Base-by-base conservation (phyloP, 768 basidiomycete species). In the Amanita molliuscula region DNA sequence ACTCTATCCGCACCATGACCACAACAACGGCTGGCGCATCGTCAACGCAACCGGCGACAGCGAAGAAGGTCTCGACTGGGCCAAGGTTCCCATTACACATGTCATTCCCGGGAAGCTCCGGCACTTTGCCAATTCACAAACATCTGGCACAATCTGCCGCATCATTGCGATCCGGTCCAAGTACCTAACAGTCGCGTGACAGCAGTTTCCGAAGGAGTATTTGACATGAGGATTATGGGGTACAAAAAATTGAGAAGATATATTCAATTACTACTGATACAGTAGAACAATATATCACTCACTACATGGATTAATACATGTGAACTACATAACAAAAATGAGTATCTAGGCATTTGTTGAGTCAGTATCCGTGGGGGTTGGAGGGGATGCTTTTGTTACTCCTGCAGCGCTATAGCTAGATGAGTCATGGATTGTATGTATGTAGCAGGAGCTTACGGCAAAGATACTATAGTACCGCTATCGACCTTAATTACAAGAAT, bases 1-100 rank as follows among this genome's bases (percentile, higher is more conserved):
- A 0, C 81, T 99, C n/a, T 99, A 99, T 62, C 96, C 96, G 1
- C 96, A 99, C 65, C 79, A 86, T n/a, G 96, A 99, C 60, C 70
- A 73, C n/a, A 99, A 99, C 73, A 99, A 99, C 64, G 67, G 84
- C 57, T 99, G 90, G 90, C 75, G 79, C 15, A 78, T 99, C 53
- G 60, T 82, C 60, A 95, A 96, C 59, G 83, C 82, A 1, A 85
- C 88, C 1, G 42, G 60, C 36, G 68, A 73, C 13, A 67, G 64
- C 28, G 61, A 70, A 65, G 48, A 54, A 1, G 43, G 54, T 9
- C 66, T 62, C 28, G 68, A 74, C 56, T 88, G 78, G 68, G 61
- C 69, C 11, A 65, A 67, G 3, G 56, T 68, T 1, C 81, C 81
- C 11, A 66, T 87, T n/a, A 65, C 71, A 41, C 81, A 83, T 60